Evolutionary conservation across 129 eudicot species (phyloP), one percentile per base, ranked within the genome.

Genomic region (Flaveria trinervia): DNA sequence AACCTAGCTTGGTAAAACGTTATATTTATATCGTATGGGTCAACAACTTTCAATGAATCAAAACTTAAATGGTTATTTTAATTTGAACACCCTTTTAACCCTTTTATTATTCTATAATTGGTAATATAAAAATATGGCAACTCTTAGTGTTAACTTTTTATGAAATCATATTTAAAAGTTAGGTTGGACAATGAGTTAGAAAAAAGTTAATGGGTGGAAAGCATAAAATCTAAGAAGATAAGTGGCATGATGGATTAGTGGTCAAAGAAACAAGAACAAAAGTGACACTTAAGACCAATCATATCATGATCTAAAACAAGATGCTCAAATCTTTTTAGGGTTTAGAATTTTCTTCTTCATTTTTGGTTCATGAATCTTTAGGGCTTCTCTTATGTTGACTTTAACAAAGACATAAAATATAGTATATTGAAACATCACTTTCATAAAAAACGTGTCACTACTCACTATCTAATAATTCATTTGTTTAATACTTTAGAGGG

Each of bases 241-340:
- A 76, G 68, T 30, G 80, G 65, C 59, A 44, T 80, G 75, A 72
- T 80, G 68, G 69, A 57, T 52, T 66, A 26, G 44, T 56, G 41
- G 70, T 68, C 74, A 74, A 80, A 61, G 76, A 80, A 74, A 67
- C 84, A 80, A 67, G 61, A 80, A 80, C 71, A 80, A 80, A 66
- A 66, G 67, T 65, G 84, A 80, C 80, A 80, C 74, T 55, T 71
- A 46, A 73, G 74, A 65, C 73, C 68, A 73, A 73, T 78, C 71
- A 70, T 70, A 45, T 23, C 54, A 74, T 66, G 70, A 80, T 80
- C 84, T 74, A 80, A 60, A 80, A 67, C 69, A 80, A 73, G 84
- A 74, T 80, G 75, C 84, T 80, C 75, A 80, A 80, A 80, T 80
- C 84, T 80, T 80, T 57, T 74, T 54, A 66, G 61, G 49, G 75